Percentiles rank a stretch among this genome's conserved stretches.
Evolutionary conservation across 2,329 filamentous ascomycete species (phyloP).

Genomic region (Fusarium cyanostomum): DNA sequence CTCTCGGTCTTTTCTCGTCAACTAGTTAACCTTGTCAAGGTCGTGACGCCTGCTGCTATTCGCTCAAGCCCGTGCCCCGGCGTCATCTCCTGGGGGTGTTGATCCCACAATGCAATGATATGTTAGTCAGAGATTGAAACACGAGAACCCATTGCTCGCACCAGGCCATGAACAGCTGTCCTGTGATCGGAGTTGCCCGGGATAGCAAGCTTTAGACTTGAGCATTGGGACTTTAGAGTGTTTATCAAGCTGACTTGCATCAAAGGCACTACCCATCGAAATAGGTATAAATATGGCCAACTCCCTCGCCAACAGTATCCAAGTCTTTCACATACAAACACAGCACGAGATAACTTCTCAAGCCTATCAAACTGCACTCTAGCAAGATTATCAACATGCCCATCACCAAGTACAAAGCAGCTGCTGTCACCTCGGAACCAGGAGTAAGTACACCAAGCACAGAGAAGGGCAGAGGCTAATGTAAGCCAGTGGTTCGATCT

Average conservation of each 20-base stretch:
- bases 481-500: constrained; percentile 63
- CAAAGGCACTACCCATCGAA: neutral
- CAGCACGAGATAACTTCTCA: neutral
- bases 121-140: neutral
- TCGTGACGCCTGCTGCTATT: neutral
- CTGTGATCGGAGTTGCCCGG: neutral
- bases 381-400: constrained; percentile 13
- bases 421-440: constrained; percentile 38
- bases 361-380: neutral
- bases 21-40: neutral
- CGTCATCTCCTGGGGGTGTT: neutral
- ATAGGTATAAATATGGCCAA: neutral
- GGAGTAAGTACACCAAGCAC: neutral
- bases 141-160: neutral
- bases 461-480: neutral
- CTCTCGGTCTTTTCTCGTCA: constrained; percentile 3
- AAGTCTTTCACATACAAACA: neutral
- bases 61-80: neutral
- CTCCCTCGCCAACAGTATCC: neutral
- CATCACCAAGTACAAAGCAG: constrained; percentile 41
- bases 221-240: neutral
- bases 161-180: neutral
- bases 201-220: neutral
- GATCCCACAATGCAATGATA: neutral
- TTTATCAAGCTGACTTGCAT: neutral